Evolutionary conservation across 2,329 filamentous ascomycete genomes (phyloP).

Genomic region (Teratosphaeria destructans): DNA sequence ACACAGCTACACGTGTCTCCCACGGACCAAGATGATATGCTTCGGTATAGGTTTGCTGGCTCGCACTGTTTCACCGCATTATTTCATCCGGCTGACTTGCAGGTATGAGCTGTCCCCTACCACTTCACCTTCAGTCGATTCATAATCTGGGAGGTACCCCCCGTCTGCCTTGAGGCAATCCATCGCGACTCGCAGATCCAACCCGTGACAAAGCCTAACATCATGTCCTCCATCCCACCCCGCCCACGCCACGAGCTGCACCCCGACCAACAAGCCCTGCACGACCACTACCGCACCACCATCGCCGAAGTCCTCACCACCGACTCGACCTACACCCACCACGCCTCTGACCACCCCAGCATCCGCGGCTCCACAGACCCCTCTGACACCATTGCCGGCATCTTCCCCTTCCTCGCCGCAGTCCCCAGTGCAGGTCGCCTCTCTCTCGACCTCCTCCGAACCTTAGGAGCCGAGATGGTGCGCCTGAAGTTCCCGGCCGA

Average conservation of each 20-base stretch:
- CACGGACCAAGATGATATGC: no score
- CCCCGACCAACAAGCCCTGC: not conserved
- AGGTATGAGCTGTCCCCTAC: no score
- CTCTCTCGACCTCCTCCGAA: not conserved
- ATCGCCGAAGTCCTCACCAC: not conserved
- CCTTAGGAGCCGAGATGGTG: not conserved
- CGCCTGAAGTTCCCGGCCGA: not conserved
- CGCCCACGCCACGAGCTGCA: not conserved
- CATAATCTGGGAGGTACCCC: not conserved
- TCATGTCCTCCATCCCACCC: not conserved
- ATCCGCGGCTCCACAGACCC: not conserved
- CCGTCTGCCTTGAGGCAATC: not conserved
- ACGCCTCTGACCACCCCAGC: not conserved
- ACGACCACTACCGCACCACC: not conserved
- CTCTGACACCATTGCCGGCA: not conserved
- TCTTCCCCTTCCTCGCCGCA: constrained; percentile 1
- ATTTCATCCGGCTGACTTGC: no score
- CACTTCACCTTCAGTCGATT: no score
- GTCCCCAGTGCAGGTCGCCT: not conserved
- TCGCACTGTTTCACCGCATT: no score
- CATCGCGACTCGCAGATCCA: not conserved
- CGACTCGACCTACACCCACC: not conserved
- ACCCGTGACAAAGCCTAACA: not conserved
- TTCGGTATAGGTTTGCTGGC: no score
- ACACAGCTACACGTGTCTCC: no score